Base-by-base conservation (phyloP, 208 protist species). In the Angomonas ambiguus region DNA sequence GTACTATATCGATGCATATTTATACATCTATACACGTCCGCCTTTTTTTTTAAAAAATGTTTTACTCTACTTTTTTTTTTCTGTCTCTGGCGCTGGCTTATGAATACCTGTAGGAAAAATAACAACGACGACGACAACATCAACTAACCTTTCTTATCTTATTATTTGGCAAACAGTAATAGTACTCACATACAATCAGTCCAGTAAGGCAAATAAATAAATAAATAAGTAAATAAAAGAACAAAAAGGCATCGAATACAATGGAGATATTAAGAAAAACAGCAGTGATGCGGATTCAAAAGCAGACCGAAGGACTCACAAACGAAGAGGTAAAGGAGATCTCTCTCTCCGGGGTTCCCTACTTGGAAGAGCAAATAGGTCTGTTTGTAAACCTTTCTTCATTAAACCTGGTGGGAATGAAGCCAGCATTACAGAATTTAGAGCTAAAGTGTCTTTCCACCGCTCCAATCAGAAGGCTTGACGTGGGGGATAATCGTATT, bases 401-500 rank as follows among this genome's bases (percentile, higher is more conserved):
- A 20, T 69, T 92, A 1, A 76, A 82, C 2, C 72, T 94, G 0
- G 72, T 91, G 3, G 81, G 68, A 25, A 82, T 91, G 77, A 88
- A 87, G 55, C 85, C 88, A 5, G 66, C 66, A 63, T 32, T 92
- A 30, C 65, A 59, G 1, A 65, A 61, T 0, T 71, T 92, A 2
- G 13, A 24, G 1, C n/a, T 91, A 10, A 62, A 69, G 16, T 69
- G 91, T 25, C 35, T 48, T 5, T 22, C 62, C 5, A 77, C 84
- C 3, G 56, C 65, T 13, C 27, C 48, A 13, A 79, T 95, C 30
- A 80, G 73, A n/a, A 51, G 85, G 38, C 67, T 95, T 42, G 85
- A 92, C 42, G 76, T 95, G n/a, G 91, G 88, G 65, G 88, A 95
- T 73, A 95, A 95, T 62, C 74, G 70, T 58, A 76, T 95, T 24